A percentile compares a stretch with the other conserved stretches of the same genome.
These are phyloP conservation scores for Jackrogersella multiformis DNA, from an alignment of 495 filamentous ascomycete genomes.

Conservation along the genomic window DNA sequence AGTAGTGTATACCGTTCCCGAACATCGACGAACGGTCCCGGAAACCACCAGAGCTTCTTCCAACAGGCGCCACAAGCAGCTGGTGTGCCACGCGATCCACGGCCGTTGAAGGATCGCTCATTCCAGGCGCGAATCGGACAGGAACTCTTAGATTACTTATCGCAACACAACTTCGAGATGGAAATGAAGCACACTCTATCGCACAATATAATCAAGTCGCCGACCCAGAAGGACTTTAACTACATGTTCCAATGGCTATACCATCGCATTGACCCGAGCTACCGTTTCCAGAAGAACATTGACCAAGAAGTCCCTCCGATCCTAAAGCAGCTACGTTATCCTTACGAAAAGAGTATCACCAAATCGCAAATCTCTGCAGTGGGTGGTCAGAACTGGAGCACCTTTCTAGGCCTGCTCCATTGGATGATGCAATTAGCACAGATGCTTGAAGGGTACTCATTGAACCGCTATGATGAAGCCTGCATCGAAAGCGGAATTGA, in stretches of 20 bases:
- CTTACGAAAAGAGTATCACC: slow-evolving; percentile 90
- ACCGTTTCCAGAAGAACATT: slow-evolving; percentile 89
- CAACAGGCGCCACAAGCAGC: slow-evolving; percentile 80
- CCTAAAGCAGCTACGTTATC: slow-evolving; percentile 91
- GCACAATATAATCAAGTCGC: slow-evolving; percentile 85
- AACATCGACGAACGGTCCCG: slow-evolving; percentile 61
- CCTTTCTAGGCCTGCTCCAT: slow-evolving; percentile 91
- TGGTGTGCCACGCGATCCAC: slow-evolving; percentile 84
- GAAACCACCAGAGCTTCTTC: slow-evolving; percentile 86
- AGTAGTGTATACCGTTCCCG: slow-evolving; percentile 87
- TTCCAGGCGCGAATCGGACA: slow-evolving; percentile 84
- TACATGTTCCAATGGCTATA: slow-evolving; percentile 98
- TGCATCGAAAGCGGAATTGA: slow-evolving; percentile 86
- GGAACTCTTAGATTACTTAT: slow-evolving; percentile 90
- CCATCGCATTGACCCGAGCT: slow-evolving; percentile 89
- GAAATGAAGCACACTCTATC: slow-evolving; percentile 92
- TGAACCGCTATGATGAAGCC: slow-evolving; percentile 84
- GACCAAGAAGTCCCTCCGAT: slow-evolving; percentile 93
- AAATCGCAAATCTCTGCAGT: slow-evolving; percentile 95
- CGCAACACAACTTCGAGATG: slow-evolving; percentile 93
- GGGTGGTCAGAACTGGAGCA: slow-evolving; percentile 94
- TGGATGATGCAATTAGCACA: slow-evolving; percentile 98
- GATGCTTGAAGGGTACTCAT: slow-evolving; percentile 82
- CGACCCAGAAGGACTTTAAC: slow-evolving; percentile 98
- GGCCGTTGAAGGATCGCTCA: slow-evolving; percentile 81